These are phyloP conservation scores for Nectriaceae sp. DNA, from an alignment of 2,329 filamentous ascomycete species.

Conservation along the genomic window DNA sequence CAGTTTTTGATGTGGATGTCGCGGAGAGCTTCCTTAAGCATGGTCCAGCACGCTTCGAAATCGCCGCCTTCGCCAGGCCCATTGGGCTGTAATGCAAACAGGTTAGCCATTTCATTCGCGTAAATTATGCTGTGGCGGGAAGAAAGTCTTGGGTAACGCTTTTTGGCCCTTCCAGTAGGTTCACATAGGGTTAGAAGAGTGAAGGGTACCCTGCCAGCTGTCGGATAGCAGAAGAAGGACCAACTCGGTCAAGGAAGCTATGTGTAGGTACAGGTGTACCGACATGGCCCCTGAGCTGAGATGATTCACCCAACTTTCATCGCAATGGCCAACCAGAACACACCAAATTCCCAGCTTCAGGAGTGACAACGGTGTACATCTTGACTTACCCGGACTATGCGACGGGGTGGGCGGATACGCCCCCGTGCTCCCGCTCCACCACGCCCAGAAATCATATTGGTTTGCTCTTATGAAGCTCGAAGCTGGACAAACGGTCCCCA, in stretches of 20 bases:
- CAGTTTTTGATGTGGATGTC: constrained; percentile 94
- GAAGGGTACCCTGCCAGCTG: no score
- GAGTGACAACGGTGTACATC: neutral
- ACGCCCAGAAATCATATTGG: constrained; percentile 50
- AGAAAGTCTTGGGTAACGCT: no score
- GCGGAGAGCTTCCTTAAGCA: constrained; percentile 72
- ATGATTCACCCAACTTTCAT: neutral
- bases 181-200: no score
- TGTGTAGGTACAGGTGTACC: no score
- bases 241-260: no score
- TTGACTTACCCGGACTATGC: constrained; percentile 42
- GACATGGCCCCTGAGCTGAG: neutral
- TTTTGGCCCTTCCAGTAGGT: no score
- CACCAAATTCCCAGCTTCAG: neutral
- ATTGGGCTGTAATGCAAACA: constrained; percentile 30
- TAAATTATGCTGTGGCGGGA: no score
- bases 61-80: constrained; percentile 63
- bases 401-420: constrained; percentile 46
- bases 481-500: neutral
- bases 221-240: no score
- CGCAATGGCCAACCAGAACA: neutral
- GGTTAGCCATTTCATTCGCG: constrained; percentile 26
- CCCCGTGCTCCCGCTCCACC: constrained; percentile 43
- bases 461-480: neutral
- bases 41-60: constrained; percentile 83